Evolutionary conservation across 805 yeast species (phyloP).

Genomic region (Candida easanensis): DNA sequence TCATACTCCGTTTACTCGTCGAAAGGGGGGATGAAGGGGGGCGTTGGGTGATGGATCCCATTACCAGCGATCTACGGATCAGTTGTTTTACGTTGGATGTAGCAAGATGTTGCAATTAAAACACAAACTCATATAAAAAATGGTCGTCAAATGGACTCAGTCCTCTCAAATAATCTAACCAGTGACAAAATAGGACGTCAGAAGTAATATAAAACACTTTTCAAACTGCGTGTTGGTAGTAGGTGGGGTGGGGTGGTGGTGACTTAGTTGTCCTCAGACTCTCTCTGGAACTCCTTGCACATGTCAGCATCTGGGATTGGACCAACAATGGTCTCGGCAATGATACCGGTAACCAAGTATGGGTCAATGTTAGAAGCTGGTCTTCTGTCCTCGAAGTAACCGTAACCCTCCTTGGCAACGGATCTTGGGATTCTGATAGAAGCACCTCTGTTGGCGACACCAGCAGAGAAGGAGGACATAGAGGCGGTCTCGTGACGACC

Average conservation of each 20-base stretch:
- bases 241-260: not conserved
- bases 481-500: slow-evolving; percentile 99
- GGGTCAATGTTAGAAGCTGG: slow-evolving; percentile 99
- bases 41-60: no score
- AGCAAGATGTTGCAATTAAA: not conserved
- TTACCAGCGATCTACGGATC: no score
- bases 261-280: slow-evolving; percentile 33
- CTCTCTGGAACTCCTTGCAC: slow-evolving; percentile 86
- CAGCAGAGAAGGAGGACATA: slow-evolving; percentile 84
- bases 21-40: no score
- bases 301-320: slow-evolving; percentile 93
- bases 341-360: slow-evolving; percentile 96
- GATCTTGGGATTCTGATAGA: slow-evolving; percentile 98
- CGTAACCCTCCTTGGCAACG: slow-evolving; percentile 96
- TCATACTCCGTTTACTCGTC: no score
- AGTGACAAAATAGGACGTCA: not conserved
- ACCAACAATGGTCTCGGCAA: slow-evolving; percentile 96
- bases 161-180: not conserved
- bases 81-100: no score
- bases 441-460: slow-evolving; percentile 99
- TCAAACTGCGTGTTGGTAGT: slow-evolving; percentile 1
- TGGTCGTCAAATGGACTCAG: slow-evolving; percentile 3
- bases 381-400: slow-evolving; percentile 99
- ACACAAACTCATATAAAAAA: not conserved
- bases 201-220: not conserved